These are phyloP conservation scores for Amphibolis antarctica DNA, from an alignment of 106 monocot species.

Conservation along the genomic window DNA sequence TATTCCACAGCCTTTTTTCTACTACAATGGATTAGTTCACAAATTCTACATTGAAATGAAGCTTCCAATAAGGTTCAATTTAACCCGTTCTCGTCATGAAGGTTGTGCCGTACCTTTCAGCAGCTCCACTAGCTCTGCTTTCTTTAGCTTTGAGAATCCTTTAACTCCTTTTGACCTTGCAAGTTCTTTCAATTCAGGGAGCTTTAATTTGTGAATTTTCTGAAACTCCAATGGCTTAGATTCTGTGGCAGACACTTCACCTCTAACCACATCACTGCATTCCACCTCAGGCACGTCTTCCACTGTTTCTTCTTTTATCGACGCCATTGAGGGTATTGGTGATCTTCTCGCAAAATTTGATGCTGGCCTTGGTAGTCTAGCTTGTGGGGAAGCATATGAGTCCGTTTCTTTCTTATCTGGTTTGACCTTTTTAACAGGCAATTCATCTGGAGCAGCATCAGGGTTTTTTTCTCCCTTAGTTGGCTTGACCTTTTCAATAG, in stretches of 20 bases:
- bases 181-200: constrained; percentile 52
- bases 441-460: neutral
- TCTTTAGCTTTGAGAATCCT: constrained; percentile 57
- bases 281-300: neutral
- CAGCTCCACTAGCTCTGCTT: constrained; percentile 43
- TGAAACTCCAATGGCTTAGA: constrained; percentile 5
- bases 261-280: too few species aligned
- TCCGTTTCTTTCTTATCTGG: neutral
- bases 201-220: constrained; percentile 39
- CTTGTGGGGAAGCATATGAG: neutral
- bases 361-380: constrained; percentile 19
- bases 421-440: too few species aligned
- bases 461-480: neutral
- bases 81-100: neutral
- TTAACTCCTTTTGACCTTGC: constrained; percentile 42
- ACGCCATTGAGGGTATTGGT: constrained; percentile 24
- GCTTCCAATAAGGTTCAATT: too few species aligned
- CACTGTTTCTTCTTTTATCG: neutral
- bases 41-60: too few species aligned
- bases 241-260: neutral
- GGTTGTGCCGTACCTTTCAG: constrained; percentile 19
- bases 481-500: neutral
- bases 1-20: too few species aligned
- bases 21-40: neutral
- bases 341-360: constrained; percentile 56